phyloP scores from a whole-genome alignment of 805 yeast species.

The Ascoidea tarda region DNA sequence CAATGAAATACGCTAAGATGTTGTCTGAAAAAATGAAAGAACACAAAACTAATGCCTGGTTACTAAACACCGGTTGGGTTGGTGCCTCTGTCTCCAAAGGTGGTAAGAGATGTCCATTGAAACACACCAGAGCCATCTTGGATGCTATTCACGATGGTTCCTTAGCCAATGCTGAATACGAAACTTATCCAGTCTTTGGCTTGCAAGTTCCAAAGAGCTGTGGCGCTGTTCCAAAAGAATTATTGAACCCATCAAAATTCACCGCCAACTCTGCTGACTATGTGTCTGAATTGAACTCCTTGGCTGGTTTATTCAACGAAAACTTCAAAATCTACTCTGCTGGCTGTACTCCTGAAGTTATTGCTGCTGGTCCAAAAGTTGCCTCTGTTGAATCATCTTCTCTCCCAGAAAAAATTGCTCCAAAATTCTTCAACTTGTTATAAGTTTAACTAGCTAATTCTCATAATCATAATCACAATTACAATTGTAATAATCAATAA shows the following conservation, averaged over 20 bases:
- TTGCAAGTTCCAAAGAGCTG: conserved; percentile 74
- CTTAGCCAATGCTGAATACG: conserved; percentile 66
- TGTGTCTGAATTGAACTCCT: conserved; percentile 38
- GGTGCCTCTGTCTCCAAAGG: conserved; percentile 88
- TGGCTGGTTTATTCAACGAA: conserved; percentile 69
- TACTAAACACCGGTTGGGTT: conserved; percentile 97
- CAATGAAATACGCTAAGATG: conserved; percentile 96
- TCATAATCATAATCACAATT: no score
- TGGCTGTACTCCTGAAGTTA: conserved; percentile 73
- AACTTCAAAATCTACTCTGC: conserved; percentile 78
- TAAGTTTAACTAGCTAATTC: no score
- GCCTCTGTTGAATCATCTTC: no score
- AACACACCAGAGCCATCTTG: conserved; percentile 92
- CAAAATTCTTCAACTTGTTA: no score
- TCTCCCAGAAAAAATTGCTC: no score
- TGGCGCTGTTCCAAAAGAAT: conserved; percentile 62
- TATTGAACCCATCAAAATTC: conserved; percentile 67
- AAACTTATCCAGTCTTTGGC: conserved; percentile 75
- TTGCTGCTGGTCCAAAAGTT: conserved; percentile 78
- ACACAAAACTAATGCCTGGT: conserved; percentile 90
- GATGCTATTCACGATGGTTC: conserved; percentile 92
- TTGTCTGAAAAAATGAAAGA: conserved; percentile 81
- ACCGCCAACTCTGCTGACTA: conserved; percentile 32
- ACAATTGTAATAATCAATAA: no score
- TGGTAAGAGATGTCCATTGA: conserved; percentile 95